phyloP scores from a whole-genome alignment of 352 stramenopile genomes.

The Phytophthora cactorum region DNA sequence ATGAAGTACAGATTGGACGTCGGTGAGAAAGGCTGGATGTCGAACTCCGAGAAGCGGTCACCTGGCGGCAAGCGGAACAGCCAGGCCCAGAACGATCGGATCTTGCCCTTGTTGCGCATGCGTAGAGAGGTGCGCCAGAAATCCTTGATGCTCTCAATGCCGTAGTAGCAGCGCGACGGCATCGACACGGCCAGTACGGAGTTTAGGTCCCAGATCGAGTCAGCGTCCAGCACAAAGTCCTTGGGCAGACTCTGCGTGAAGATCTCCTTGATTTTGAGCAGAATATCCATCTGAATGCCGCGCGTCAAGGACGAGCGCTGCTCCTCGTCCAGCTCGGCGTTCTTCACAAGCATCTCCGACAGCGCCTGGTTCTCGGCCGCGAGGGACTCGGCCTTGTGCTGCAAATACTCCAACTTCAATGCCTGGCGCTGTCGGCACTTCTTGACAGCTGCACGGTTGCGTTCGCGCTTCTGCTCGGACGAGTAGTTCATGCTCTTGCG shows the following conservation, averaged over 20 bases:
- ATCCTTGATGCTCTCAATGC: slow-evolving; percentile 88
- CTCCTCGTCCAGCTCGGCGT: slow-evolving; percentile 61
- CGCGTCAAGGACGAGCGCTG: slow-evolving; percentile 71
- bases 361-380: slow-evolving; percentile 72
- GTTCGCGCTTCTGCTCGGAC: slow-evolving; percentile 83
- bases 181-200: slow-evolving; percentile 86
- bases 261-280: slow-evolving; percentile 90
- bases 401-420: slow-evolving; percentile 82
- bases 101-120: slow-evolving; percentile 90
- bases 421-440: slow-evolving; percentile 85
- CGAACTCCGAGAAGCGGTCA: slow-evolving; percentile 79
- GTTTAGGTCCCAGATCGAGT: slow-evolving; percentile 88
- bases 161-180: slow-evolving; percentile 87
- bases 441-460: slow-evolving; percentile 85
- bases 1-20: slow-evolving; percentile 85
- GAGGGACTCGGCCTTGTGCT: slow-evolving; percentile 73
- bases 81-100: slow-evolving; percentile 88
- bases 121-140: slow-evolving; percentile 85
- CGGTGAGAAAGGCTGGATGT: slow-evolving; percentile 76
- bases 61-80: slow-evolving; percentile 77
- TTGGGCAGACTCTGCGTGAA: slow-evolving; percentile 87
- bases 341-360: slow-evolving; percentile 80
- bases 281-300: slow-evolving; percentile 88
- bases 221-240: slow-evolving; percentile 84
- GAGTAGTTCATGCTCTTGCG: slow-evolving; percentile 91